phyloP scores from a whole-genome alignment of 352 stramenopile genomes.

The Blastocystis hominis region DNA sequence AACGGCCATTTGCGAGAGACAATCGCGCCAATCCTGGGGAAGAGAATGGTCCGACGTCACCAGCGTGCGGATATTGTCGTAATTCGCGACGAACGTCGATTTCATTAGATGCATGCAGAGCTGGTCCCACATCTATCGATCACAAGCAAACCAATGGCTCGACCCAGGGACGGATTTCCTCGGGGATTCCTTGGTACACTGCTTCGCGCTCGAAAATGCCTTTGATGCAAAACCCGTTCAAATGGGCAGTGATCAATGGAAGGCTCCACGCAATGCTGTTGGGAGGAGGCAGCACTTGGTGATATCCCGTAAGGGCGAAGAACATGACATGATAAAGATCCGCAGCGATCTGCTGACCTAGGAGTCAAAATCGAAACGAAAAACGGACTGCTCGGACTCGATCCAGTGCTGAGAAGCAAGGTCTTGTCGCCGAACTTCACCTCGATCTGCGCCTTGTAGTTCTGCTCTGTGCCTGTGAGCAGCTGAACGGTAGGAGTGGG shows the following conservation, averaged over 20 bases:
- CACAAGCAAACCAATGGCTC: not conserved
- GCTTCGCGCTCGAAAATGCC: constrained; percentile 37
- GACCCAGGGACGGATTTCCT: constrained; percentile 45
- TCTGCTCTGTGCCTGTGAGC: not conserved
- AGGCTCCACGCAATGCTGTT: constrained; percentile 13
- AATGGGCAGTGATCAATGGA: not conserved
- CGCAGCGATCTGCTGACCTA: not conserved
- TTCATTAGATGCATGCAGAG: constrained; percentile 7
- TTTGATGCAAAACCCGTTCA: not conserved
- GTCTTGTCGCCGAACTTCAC: constrained; percentile 36
- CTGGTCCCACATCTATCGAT: constrained; percentile 14
- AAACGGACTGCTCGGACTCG: not conserved
- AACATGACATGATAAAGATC: constrained; percentile 45
- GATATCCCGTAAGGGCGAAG: constrained; percentile 30
- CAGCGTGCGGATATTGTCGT: constrained; percentile 5
- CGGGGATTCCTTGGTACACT: constrained; percentile 43
- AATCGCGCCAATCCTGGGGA: not conserved
- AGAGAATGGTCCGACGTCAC: not conserved
- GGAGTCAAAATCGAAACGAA: not conserved
- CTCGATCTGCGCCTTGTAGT: constrained; percentile 31
- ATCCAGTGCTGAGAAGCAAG: constrained; percentile 11
- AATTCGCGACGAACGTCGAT: not conserved
- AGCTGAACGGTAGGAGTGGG: not conserved
- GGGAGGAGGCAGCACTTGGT: not conserved
- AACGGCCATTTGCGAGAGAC: not conserved